A percentile compares a stretch with the other conserved stretches of the same genome.
Evolutionary conservation across 192 early-diverging fungal genomes (phyloP).

Genomic region (Podila epicladia): DNA sequence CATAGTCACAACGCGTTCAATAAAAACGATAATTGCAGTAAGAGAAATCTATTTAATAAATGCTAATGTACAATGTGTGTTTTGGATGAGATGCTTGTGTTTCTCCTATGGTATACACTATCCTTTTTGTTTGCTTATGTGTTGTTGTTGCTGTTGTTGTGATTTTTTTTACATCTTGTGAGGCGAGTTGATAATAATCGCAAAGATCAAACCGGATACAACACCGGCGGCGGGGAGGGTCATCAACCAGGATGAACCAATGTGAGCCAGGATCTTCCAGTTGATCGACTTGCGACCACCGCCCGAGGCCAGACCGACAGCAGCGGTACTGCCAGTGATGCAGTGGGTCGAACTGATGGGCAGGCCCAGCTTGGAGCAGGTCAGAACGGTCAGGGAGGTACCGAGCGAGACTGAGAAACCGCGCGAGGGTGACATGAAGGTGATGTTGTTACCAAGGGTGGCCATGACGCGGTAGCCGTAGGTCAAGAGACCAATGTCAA

Average conservation of each 20-base stretch:
- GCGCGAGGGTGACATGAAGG: constrained; percentile 82
- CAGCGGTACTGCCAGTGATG: constrained; percentile 78
- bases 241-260: constrained; percentile 72
- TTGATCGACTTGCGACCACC: constrained; percentile 69
- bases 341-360: constrained; percentile 89
- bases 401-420: constrained; percentile 85
- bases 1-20: no score
- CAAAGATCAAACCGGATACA: neutral
- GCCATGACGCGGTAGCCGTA: constrained; percentile 82
- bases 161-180: constrained; percentile 41
- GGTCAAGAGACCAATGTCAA: constrained; percentile 77
- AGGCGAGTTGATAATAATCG: constrained; percentile 3
- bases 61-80: no score
- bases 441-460: constrained; percentile 83
- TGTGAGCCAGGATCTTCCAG: constrained; percentile 75
- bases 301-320: constrained; percentile 65
- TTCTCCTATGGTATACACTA: neutral
- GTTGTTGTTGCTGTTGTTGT: constrained; percentile 22
- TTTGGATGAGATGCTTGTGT: no score
- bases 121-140: neutral
- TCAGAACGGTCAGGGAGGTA: constrained; percentile 80
- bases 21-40: no score
- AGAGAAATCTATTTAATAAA: no score
- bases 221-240: constrained; percentile 5
- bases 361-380: constrained; percentile 80